Evolutionary conservation across 495 filamentous ascomycete genomes (phyloP).

Genomic region (Platismatia glauca): DNA sequence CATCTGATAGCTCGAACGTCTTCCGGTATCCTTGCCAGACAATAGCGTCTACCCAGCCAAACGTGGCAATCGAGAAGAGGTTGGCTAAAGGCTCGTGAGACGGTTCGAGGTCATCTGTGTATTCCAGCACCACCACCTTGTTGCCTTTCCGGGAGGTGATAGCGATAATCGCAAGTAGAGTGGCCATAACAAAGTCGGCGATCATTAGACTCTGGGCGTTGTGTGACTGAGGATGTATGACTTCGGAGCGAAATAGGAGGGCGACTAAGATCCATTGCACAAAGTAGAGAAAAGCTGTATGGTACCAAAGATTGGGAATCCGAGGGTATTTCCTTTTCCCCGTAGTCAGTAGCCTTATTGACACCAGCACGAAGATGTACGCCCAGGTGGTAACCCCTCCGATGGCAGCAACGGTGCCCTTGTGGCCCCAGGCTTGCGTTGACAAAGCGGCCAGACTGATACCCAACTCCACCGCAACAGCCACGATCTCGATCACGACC

Average conservation of each 20-base stretch:
- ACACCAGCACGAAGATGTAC: slow-evolving; percentile 70
- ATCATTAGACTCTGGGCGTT: slow-evolving; percentile 53
- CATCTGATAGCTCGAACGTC: slow-evolving; percentile 67
- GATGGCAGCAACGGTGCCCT: slow-evolving; percentile 52
- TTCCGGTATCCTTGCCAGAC: slow-evolving; percentile 87
- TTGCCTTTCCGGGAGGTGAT: slow-evolving; percentile 84
- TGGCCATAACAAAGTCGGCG: slow-evolving; percentile 62
- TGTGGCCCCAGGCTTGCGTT: slow-evolving; percentile 44
- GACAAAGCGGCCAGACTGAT: slow-evolving; percentile 55
- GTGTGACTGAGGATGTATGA: slow-evolving; percentile 68
- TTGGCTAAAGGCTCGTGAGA: slow-evolving; percentile 78
- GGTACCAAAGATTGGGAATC: slow-evolving; percentile 78
- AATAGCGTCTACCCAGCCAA: slow-evolving; percentile 82
- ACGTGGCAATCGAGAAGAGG: slow-evolving; percentile 77
- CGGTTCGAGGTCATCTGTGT: slow-evolving; percentile 78
- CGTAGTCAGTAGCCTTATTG: slow-evolving; percentile 62
- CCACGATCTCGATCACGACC: slow-evolving; percentile 63
- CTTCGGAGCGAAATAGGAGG: slow-evolving; percentile 70
- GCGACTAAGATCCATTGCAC: slow-evolving; percentile 71
- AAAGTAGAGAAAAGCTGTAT: slow-evolving; percentile 80
- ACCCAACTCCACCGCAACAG: slow-evolving; percentile 60
- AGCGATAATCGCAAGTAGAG: slow-evolving; percentile 63
- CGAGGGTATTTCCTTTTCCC: slow-evolving; percentile 45
- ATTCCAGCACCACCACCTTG: slow-evolving; percentile 75
- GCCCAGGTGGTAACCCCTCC: slow-evolving; percentile 63